Evolutionary conservation across 257 asterid genomes (phyloP), one percentile per base, ranked within the genome.

Genomic region (Solanum piurae): DNA sequence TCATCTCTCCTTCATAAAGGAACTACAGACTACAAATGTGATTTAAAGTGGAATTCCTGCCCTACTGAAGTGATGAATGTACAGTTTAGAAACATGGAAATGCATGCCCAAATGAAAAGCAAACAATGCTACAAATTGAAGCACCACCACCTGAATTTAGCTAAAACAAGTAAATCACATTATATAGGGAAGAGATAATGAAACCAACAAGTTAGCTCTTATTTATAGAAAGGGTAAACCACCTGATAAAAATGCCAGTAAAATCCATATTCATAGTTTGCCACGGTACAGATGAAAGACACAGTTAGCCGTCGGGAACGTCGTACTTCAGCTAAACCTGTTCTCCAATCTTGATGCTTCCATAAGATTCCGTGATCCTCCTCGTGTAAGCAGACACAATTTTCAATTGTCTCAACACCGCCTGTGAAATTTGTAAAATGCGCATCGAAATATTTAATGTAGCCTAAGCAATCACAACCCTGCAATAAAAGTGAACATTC

Each of bases 301-400:
- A 89, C 89, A 4, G 91, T 89, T 33, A 89, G 83, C 29, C 91
- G 69, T 77, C 91, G 73, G 29, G 91, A 89, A 29, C 91, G 86
- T 75, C 91, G 84, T 29, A 73, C 91, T 89, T 89, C 91, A 34
- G 91, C 91, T 82, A 89, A 84, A 52, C 91, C 91, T 21, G 91
- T 89, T 89, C 91, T 86, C 91, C 91, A 89, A 62, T 89, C 91
- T 69, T 89, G 91, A 89, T 89, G 91, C 87, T 89, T 89, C 91
- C 91, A 89, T 42, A 89, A 55, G 76, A 89, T 89, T 86, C 91
- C 91, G 10, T 89, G 89, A 86, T 89, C 91, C 79, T 89, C 91
- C 88, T 89, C 91, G n/a, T 89, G 91, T 87, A 89, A 36, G 38
- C 91, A 89, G 77, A 89, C 91, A 89, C 91, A 89, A 76, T 89